Evolutionary conservation across 805 yeast species (phyloP).

Genomic region (Monosporozyma servazzii): DNA sequence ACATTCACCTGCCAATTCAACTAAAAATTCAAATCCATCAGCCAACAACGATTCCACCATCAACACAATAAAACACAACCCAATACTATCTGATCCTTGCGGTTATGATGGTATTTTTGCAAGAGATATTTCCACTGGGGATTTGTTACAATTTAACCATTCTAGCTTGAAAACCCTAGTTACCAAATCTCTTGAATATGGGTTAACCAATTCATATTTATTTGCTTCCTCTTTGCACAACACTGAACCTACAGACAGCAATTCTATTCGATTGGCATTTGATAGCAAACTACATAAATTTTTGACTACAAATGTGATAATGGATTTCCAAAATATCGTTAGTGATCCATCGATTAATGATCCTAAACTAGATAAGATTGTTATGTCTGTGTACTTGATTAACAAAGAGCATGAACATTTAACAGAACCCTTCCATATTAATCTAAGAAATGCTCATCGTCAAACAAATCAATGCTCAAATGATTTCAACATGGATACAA

Average conservation of each 20-base stretch:
- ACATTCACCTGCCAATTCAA: neutral
- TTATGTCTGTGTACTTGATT: slow-evolving; percentile 64
- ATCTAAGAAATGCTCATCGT: slow-evolving; percentile 11
- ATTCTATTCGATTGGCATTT: neutral
- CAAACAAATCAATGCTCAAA: neutral
- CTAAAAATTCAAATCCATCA: neutral
- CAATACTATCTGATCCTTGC: slow-evolving; percentile 35
- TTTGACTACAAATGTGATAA: slow-evolving; percentile 46
- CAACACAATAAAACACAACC: slow-evolving; percentile 5
- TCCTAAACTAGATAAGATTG: slow-evolving; percentile 58
- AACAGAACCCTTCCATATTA: slow-evolving; percentile 73
- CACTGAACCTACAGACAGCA: neutral
- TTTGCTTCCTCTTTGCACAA: neutral
- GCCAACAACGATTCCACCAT: neutral
- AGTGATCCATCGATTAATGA: slow-evolving; percentile 48
- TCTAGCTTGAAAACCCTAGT: slow-evolving; percentile 52
- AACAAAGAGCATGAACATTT: slow-evolving; percentile 46
- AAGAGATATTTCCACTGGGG: slow-evolving; percentile 53
- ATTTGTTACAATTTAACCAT: slow-evolving; percentile 36
- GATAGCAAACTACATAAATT: neutral
- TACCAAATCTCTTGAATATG: slow-evolving; percentile 57
- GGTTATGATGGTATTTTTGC: slow-evolving; percentile 63
- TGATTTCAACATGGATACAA: slow-evolving; percentile 52
- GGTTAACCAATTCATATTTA: slow-evolving; percentile 43
- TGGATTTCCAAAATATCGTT: slow-evolving; percentile 63